phyloP scores from a whole-genome alignment of 441 rosid genomes.

The Manihot esculenta region DNA sequence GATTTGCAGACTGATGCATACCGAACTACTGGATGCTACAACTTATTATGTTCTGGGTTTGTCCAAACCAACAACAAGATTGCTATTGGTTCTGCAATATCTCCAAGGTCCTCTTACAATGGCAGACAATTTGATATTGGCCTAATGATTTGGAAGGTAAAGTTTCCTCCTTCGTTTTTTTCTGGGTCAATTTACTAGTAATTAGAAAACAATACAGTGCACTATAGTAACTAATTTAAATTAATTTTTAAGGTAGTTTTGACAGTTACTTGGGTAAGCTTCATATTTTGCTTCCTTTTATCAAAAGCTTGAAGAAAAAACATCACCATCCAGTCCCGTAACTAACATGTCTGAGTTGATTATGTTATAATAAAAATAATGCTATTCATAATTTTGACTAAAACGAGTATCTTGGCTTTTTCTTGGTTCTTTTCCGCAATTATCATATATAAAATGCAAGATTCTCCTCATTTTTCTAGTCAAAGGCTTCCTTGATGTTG shows the following conservation, averaged over 20 bases:
- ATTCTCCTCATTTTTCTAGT: conserved; percentile 24
- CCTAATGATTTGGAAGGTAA: conserved; percentile 89
- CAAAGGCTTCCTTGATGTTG: conserved; percentile 27
- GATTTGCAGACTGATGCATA: conserved; percentile 79
- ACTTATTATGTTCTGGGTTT: conserved; percentile 90
- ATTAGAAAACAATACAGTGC: not conserved
- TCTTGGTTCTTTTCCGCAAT: conserved; percentile 18
- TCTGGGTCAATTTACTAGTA: not conserved
- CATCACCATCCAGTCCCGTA: conserved; percentile 4
- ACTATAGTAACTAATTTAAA: not conserved
- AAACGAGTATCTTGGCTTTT: conserved; percentile 15
- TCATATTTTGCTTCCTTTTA: not conserved
- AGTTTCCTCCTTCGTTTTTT: not conserved
- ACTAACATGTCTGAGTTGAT: conserved; percentile 4
- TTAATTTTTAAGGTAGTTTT: not conserved
- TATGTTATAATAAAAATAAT: conserved; percentile 7
- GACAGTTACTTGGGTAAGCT: conserved; percentile 5
- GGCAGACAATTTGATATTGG: conserved; percentile 91
- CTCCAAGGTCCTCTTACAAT: conserved; percentile 78
- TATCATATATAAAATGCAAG: conserved; percentile 22
- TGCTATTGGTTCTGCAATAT: conserved; percentile 96
- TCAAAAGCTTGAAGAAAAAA: not conserved
- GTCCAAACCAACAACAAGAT: conserved; percentile 83
- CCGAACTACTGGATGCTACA: conserved; percentile 96
- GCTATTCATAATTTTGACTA: conserved; percentile 4